Conservation (phyloP, 2,329 filamentous ascomycete genomes). For the Neofusicoccum umdonicola region DNA sequence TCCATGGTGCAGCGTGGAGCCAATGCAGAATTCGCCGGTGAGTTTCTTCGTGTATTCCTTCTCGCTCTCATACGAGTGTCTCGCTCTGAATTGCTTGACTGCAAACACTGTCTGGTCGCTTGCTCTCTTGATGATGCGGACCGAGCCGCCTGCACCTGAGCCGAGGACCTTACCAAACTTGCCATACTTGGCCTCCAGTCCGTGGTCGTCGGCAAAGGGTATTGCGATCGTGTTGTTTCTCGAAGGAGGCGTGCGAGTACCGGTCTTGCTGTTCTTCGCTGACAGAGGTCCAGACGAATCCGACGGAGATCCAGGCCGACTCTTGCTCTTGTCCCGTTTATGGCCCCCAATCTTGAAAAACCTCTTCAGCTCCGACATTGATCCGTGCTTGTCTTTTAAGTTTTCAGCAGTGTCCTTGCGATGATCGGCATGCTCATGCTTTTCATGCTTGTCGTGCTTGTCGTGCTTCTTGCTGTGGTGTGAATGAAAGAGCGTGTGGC, state of each 20-base stretch:
- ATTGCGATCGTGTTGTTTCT: slow-evolving; percentile 43
- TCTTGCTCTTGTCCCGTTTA: slow-evolving; percentile 58
- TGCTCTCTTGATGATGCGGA: slow-evolving; percentile 88
- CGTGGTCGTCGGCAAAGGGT: slow-evolving; percentile 93
- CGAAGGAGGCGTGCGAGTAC: slow-evolving; percentile 38
- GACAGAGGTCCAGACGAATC: slow-evolving; percentile 42
- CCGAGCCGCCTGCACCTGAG: slow-evolving; percentile 90
- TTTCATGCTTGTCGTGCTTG: slow-evolving; percentile 34
- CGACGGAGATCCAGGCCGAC: slow-evolving; percentile 57
- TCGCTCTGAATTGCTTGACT: slow-evolving; percentile 92
- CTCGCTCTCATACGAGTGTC: slow-evolving; percentile 89
- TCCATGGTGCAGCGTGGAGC: slow-evolving; percentile 92
- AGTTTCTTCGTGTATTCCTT: slow-evolving; percentile 98
- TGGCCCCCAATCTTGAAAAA: slow-evolving; percentile 83
- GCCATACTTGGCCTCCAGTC: slow-evolving; percentile 85
- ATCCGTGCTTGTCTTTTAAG: slow-evolving; percentile 54
- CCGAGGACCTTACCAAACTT: slow-evolving; percentile 93
- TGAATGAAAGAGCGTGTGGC: slow-evolving; percentile 54
- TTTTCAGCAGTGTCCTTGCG: slow-evolving; percentile 41
- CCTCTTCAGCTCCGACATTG: slow-evolving; percentile 93
- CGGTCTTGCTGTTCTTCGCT: slow-evolving; percentile 44
- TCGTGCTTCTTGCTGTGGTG: slow-evolving; percentile 48
- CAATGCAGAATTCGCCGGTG: slow-evolving; percentile 96
- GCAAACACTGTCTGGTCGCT: slow-evolving; percentile 93
- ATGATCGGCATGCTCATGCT: slow-evolving; percentile 44